Percentiles rank a stretch among this genome's conserved stretches.
phyloP scores from a whole-genome alignment of 2,329 filamentous ascomycete genomes.

The Penicillium brasilianum region DNA sequence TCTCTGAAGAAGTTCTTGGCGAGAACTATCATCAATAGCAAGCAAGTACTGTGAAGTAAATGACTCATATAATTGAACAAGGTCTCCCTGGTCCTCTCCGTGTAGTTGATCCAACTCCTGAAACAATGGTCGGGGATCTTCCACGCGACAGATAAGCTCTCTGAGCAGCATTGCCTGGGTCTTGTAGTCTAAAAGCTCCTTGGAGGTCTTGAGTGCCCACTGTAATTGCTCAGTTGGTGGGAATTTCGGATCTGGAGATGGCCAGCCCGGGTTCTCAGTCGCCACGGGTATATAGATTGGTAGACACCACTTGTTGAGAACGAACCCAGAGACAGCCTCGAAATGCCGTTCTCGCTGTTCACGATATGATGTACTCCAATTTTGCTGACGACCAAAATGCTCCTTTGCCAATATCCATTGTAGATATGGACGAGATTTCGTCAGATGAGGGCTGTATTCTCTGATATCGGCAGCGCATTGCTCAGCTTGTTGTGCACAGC shows the following conservation, averaged over 20 bases:
- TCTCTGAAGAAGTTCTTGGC: background rate
- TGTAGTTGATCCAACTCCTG: conserved; percentile 1
- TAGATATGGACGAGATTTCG: conserved; percentile 4
- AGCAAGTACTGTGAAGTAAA: conserved; percentile 7
- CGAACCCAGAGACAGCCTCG: background rate
- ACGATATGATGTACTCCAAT: background rate
- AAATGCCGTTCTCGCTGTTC: background rate
- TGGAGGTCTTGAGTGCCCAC: background rate
- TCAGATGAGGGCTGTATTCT: conserved; percentile 6
- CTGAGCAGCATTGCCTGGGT: background rate
- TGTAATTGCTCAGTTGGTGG: conserved; percentile 1
- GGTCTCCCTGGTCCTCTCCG: background rate
- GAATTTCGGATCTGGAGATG: conserved; percentile 1
- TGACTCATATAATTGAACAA: background rate
- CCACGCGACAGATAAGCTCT: conserved; percentile 12
- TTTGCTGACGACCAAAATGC: background rate
- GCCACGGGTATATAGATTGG: conserved; percentile 8
- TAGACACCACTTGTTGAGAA: background rate
- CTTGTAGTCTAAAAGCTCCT: conserved; percentile 5
- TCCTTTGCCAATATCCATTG: conserved; percentile 11
- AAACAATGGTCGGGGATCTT: conserved; percentile 3
- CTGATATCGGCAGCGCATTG: background rate
- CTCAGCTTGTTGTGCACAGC: conserved; percentile 1
- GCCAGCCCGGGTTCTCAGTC: conserved; percentile 13
- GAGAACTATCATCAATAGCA: background rate